phyloP scores from a whole-genome alignment of 345 rosid species.

The Brassica rapa region DNA sequence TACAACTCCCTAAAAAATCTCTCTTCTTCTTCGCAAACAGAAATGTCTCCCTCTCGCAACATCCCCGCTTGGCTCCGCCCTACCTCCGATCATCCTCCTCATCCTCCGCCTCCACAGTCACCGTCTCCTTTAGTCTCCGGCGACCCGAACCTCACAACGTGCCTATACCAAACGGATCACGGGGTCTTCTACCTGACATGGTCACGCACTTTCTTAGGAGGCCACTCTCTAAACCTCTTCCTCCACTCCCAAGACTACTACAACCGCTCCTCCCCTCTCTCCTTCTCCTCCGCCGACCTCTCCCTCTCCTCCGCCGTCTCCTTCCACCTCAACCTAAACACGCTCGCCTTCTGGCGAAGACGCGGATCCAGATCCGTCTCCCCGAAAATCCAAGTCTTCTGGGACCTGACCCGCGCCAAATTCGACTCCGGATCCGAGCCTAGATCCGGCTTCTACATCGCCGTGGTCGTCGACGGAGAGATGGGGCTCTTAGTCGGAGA shows the following conservation, averaged over 20 bases:
- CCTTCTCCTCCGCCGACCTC: conserved; percentile 45
- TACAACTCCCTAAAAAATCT: conserved; percentile 30
- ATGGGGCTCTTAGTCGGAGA: conserved; percentile 79
- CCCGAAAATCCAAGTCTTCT: conserved; percentile 55
- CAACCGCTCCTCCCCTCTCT: conserved; percentile 41
- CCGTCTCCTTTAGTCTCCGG: conserved; percentile 57
- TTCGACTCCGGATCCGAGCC: conserved; percentile 91
- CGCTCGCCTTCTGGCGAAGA: conserved; percentile 76
- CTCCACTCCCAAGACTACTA: conserved; percentile 60
- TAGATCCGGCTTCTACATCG: conserved; percentile 72
- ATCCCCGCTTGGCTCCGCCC: conserved; percentile 40
- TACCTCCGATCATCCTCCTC: conserved; percentile 31
- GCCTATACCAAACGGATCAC: conserved; percentile 71
- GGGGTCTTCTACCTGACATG: conserved; percentile 89
- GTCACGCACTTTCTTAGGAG: conserved; percentile 76
- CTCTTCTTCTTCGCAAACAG: neutral
- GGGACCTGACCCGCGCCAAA: conserved; percentile 78
- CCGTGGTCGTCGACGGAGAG: conserved; percentile 70
- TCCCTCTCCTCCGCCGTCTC: conserved; percentile 56
- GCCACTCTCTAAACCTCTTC: conserved; percentile 75
- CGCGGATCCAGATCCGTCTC: conserved; percentile 63
- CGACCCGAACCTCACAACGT: conserved; percentile 61
- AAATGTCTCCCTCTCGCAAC: conserved; percentile 52
- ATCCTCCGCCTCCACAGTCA: conserved; percentile 30
- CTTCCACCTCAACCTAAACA: conserved; percentile 72